A percentile compares a stretch with the other conserved stretches of the same genome.
Conservation (phyloP, 1,284 basidiomycete species). For the Moesziomyces globuligerus region DNA sequence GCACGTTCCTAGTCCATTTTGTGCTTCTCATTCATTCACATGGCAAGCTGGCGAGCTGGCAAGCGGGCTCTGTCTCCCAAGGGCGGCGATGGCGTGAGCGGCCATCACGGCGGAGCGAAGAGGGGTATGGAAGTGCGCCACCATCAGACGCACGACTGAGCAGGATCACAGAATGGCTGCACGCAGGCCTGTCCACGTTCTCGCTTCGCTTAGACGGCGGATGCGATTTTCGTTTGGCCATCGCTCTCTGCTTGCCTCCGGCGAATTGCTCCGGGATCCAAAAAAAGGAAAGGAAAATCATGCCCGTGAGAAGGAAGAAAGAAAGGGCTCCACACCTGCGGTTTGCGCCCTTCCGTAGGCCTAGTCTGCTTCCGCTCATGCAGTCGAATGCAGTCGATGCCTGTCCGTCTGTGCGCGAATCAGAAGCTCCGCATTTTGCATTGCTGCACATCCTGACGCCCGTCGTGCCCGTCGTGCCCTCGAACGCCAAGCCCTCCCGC, state of each 20-base stretch:
- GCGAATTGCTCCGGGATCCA: background rate
- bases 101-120: background rate
- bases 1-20: background rate
- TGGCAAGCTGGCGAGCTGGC: background rate
- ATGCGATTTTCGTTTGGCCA: constrained; percentile 18
- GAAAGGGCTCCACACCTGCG: background rate
- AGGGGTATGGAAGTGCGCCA: background rate
- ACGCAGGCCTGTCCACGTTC: constrained; percentile 34
- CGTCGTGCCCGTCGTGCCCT: no score
- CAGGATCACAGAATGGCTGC: no score
- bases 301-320: background rate
- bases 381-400: background rate
- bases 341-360: background rate
- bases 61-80: background rate
- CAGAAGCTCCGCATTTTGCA: background rate
- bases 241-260: background rate
- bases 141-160: background rate
- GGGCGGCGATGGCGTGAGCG: background rate
- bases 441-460: no score
- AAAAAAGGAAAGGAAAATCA: background rate
- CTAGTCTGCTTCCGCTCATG: background rate
- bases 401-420: background rate
- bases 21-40: background rate
- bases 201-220: constrained; percentile 26
- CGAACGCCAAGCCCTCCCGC: background rate